phyloP scores from a whole-genome alignment of 2,329 filamentous ascomycete genomes.

The Colletotrichum euphorbiae region DNA sequence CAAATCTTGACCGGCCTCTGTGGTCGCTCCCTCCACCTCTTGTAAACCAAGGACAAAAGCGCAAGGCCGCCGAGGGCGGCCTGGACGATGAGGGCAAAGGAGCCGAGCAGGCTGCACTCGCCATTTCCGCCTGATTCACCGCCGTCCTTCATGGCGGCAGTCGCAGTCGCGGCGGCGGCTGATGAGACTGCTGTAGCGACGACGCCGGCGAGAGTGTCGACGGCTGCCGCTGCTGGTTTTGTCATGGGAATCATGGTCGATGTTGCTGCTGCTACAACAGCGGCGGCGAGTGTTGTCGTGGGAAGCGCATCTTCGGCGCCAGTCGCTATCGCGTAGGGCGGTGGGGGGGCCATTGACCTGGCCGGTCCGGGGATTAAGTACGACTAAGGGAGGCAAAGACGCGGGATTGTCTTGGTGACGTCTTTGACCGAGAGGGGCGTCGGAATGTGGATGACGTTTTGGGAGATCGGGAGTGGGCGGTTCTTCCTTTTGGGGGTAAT shows the following conservation, averaged over 20 bases:
- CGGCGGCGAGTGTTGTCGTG: constrained; percentile 32
- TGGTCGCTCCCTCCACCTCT: constrained; percentile 91
- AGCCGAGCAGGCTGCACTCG: constrained; percentile 88
- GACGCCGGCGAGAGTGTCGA: constrained; percentile 40
- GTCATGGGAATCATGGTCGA: constrained; percentile 29
- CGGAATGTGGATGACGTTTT: constrained; percentile 38
- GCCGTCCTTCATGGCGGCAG: constrained; percentile 45
- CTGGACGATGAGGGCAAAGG: constrained; percentile 93
- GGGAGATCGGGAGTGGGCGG: constrained; percentile 11
- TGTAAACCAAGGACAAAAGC: constrained; percentile 88
- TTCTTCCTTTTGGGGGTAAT: constrained; percentile 5
- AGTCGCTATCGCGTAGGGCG: constrained; percentile 37
- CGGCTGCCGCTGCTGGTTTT: constrained; percentile 27
- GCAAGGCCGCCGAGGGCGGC: constrained; percentile 86
- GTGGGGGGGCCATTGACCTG: constrained; percentile 37
- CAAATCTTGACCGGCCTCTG: constrained; percentile 95
- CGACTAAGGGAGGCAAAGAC: constrained; percentile 26
- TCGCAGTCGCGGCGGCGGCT: constrained; percentile 45
- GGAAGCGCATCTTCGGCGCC: constrained; percentile 33
- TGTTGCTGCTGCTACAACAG: constrained; percentile 29
- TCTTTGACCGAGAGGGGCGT: constrained; percentile 23
- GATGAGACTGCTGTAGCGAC: constrained; percentile 47
- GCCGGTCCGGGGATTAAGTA: constrained; percentile 12
- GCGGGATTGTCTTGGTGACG: constrained; percentile 30
- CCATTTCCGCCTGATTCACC: constrained; percentile 65